These are phyloP conservation scores for Pugionium dolabratum DNA, from an alignment of 345 rosid genomes.

Conservation along the genomic window DNA sequence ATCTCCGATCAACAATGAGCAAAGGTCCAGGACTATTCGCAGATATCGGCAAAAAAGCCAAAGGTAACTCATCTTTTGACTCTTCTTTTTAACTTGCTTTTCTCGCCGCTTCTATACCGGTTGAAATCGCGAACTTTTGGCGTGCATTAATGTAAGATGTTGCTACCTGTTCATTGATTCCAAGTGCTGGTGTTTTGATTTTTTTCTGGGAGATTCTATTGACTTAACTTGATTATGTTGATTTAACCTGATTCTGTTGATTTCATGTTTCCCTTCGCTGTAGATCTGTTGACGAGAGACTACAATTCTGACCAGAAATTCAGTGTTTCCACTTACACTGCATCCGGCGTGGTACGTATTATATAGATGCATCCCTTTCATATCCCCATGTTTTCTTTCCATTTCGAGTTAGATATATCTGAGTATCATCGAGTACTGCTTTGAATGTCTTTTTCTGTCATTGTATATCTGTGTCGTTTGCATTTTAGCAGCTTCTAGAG, in stretches of 20 bases:
- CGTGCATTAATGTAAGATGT: neutral
- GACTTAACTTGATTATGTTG: no score
- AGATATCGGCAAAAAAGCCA: constrained; percentile 87
- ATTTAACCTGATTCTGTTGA: neutral
- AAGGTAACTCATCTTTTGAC: constrained; percentile 48
- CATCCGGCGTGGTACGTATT: constrained; percentile 69
- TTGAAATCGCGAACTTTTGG: neutral
- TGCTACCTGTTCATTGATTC: neutral
- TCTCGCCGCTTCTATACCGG: neutral
- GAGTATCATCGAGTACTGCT: neutral
- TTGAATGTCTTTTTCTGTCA: neutral
- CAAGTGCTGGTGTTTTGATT: neutral
- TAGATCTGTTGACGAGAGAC: constrained; percentile 88
- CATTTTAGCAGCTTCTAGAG: neutral
- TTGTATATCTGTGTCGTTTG: neutral
- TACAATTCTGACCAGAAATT: constrained; percentile 81
- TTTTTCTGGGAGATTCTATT: no score
- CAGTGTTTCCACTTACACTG: constrained; percentile 64
- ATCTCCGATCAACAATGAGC: constrained; percentile 53
- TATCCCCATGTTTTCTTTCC: neutral
- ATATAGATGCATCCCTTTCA: neutral
- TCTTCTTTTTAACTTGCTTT: neutral
- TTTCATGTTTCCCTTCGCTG: constrained; percentile 5
- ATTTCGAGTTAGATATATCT: neutral
- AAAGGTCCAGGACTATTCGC: constrained; percentile 89